Base-by-base conservation (phyloP, 2,329 filamentous ascomycete species). In the Fragosphaeria purpurea region DNA sequence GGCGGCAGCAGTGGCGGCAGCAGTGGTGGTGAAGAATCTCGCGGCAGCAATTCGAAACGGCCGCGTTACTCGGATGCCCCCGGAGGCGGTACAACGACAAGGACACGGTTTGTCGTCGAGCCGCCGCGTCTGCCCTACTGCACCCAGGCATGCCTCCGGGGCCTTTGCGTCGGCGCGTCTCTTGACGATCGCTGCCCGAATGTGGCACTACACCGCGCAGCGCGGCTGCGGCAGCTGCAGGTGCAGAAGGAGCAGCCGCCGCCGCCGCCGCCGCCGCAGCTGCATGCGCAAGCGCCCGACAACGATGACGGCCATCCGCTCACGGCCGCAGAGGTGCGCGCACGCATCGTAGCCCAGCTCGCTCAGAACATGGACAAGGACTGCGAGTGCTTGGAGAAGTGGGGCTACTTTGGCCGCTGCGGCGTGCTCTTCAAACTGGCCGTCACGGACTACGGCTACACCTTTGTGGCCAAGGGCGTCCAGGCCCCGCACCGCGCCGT, bases 161-260 rank as follows among this genome's bases (percentile, higher is more conserved):
- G 50, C 2, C 39, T 55, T 7, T 11, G 32, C 30, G 33, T 9
- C 10, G 38, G 42, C 9, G n/a, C 34, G 8, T 4, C 38, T 5
- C 44, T 52, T 7, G 50, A 54, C 42, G 11, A 30, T 9, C 31
- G 31, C 11, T 56, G 54, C 12, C 52, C 52, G 4, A 54, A 53
- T 38, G 34, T 45, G 9, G 10, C 11, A 13, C 43, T 51, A 1
- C 49, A 52, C 46, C 46, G 32, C 11, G 11, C 4, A 10, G 12
- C 5, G 13, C 11, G 2, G 12, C 34, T 11, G 11, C 8, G n/a
- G n/a, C n/a, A n/a, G n/a, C n/a, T n/a, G n/a, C n/a, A n/a, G n/a
- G n/a, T n/a, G n/a, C n/a, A n/a, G n/a, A n/a, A n/a, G n/a, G n/a
- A n/a, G n/a, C n/a, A n/a, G n/a, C n/a, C n/a, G n/a, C n/a, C n/a